These are phyloP conservation scores for Oidium heveae DNA, from an alignment of 2,329 filamentous ascomycete species.

Conservation along the genomic window DNA sequence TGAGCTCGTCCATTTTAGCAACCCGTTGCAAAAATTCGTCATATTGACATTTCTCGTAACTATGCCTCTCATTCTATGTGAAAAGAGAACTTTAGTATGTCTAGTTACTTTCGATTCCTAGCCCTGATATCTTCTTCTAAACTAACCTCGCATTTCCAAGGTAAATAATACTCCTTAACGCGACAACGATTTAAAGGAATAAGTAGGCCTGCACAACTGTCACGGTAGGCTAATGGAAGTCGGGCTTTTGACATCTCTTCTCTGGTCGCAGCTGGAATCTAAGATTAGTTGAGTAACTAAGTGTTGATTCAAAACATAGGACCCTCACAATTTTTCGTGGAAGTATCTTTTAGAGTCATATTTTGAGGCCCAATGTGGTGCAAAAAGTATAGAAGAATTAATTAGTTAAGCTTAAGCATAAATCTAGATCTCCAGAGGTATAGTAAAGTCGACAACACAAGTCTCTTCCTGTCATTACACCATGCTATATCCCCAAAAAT, in stretches of 20 bases:
- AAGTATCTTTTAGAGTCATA: too few species aligned
- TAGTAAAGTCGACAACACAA: too few species aligned
- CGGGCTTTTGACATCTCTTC: conserved; percentile 85
- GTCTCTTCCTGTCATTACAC: too few species aligned
- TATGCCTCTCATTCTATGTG: conserved; percentile 70
- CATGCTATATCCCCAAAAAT: too few species aligned
- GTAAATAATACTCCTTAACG: conserved; percentile 71
- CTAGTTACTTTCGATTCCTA: too few species aligned
- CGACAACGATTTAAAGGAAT: conserved; percentile 94
- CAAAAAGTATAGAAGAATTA: too few species aligned
- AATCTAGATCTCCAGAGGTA: too few species aligned
- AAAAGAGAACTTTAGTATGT: conserved; percentile 1
- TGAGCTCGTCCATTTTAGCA: conserved; percentile 92
- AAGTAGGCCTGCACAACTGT: conserved; percentile 82
- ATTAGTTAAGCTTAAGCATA: too few species aligned
- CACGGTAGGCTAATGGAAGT: conserved; percentile 73
- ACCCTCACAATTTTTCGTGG: too few species aligned
- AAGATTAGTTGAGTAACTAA: too few species aligned
- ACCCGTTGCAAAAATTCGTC: conserved; percentile 97
- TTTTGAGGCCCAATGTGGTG: too few species aligned
- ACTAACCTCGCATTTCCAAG: conserved; percentile 91
- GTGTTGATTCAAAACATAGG: too few species aligned
- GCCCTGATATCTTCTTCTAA: background rate
- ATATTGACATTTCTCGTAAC: conserved; percentile 98
- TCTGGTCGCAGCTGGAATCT: conserved; percentile 61